Evolutionary conservation across 208 protist species (phyloP).

Genomic region (Acanthamoeba castellanii): DNA sequence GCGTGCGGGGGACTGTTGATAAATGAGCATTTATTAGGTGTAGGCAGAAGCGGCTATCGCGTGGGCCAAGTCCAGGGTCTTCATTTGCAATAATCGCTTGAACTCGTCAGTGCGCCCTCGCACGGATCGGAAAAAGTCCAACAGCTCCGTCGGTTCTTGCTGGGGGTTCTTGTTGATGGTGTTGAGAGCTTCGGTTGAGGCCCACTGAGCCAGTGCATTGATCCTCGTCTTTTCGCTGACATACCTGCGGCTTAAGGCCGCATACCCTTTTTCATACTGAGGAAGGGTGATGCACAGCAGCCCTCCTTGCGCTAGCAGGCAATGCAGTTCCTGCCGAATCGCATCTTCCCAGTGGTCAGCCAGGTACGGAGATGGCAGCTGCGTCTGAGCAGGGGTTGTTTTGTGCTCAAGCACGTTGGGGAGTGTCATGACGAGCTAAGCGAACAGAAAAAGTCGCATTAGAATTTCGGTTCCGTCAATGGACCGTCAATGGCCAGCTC

Average conservation of each 20-base stretch:
- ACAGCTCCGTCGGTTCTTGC: background rate
- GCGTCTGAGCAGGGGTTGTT: no score
- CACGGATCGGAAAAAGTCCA: background rate
- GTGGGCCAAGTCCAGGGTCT: no score
- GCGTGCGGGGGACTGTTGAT: no score
- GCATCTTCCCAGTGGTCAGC: background rate
- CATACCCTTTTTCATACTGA: no score
- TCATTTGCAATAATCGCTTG: background rate
- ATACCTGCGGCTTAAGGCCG: background rate
- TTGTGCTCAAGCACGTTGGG: no score
- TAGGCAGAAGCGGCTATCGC: no score
- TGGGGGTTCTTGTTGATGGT: background rate
- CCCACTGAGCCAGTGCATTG: background rate
- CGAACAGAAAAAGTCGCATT: no score
- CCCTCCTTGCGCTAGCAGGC: background rate
- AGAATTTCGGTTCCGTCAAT: no score
- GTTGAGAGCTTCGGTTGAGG: background rate
- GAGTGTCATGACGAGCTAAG: no score
- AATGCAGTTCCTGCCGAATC: background rate
- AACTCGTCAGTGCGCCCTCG: background rate
- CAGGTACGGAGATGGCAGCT: background rate
- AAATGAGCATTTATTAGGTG: no score
- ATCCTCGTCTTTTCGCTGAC: background rate
- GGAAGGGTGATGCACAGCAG: background rate
- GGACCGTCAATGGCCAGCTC: no score